Base-by-base conservation (phyloP, 2,329 filamentous ascomycete species). In the Exophiala sp. region DNA sequence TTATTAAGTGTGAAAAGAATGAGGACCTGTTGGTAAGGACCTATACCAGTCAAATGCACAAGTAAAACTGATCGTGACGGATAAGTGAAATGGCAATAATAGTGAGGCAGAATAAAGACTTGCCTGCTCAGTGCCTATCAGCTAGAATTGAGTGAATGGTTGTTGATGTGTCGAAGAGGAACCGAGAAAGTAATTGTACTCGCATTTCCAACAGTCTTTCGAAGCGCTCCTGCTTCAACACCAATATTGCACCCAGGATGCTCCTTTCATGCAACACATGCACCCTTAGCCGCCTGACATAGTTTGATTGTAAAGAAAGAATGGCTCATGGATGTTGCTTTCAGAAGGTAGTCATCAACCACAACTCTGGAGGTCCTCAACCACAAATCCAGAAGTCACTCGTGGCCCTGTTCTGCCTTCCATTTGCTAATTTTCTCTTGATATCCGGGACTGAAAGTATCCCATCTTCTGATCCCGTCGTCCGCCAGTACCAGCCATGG, bases 401-500 rank as follows among this genome's bases (percentile, higher is more conserved):
- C 52, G 55, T 60, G 45, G 51, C 45, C 33, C 45, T 54, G 38
- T 55, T 50, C 49, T 36, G 61, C 53, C 54, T 62, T 57, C 66
- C 65, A 67, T 48, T 47, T 56, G n/a, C 65, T 60, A 5, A 68
- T 40, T 38, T 46, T 62, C 20, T 54, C 55, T 49, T 64, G 58
- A 52, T 65, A 64, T 12, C 59, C 50, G 6, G 42, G 44, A 47
- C 61, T 53, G 39, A 63, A 66, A 20, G 47, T 63, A 9, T 63
- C 58, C 52, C 58, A 67, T 54, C 65, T 66, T 38, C 55, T 53
- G 33, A 68, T 54, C 5, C 67, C 66, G 63, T 75, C 71, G 18
- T 72, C 65, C 9, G 69, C 67, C 21, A 74, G 38, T 24, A 69
- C 63, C 65, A 67, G 71, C 71, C 72, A 74, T 16, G 61, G 58